Evolutionary conservation across 306 rosid genomes (phyloP), one percentile per base, ranked within the genome.

Genomic region (Casuarina glauca): DNA sequence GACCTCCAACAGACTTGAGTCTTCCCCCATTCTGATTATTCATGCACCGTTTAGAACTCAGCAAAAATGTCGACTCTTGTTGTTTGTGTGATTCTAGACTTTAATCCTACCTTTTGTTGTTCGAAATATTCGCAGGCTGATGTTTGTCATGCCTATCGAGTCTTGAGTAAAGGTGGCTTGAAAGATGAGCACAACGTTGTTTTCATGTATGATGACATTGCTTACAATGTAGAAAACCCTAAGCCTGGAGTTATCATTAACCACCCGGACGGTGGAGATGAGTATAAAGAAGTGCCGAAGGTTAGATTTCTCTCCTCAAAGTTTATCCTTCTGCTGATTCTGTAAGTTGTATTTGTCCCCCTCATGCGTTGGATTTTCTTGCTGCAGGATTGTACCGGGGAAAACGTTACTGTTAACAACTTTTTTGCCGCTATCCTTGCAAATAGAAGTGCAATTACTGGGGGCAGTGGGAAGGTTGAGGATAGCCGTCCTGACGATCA

Each of bases 171-270:
- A 78, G 94, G 93, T 36, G 99, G 99, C 3, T 72, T 96, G 81
- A 96, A 90, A 82, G 99, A 96, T 52, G 99, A 96, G 72, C 93
- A 96, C 74, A 93, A 93, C n/a, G 41, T 96, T n/a, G 99, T 96
- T 42, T 93, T 96, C 84, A 90, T 96, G 99, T 96, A 91, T 53
- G 97, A 96, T 80, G 98, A 96, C 83, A 91, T 96, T 64, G 98
- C 99, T 77, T 84, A 3, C 51, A 74, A 91, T 68, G 82, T 54
- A 60, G 96, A 96, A 78, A 96, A 96, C 81, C 99, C 99, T 4
- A 90, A 96, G 87, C 91, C 87, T 19, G 99, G 98, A 42, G 84
- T 91, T 75, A 93, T 96, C 79, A 96, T 96, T 60, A 96, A 93
- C 84, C 90, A 84, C 62, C 99, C 99, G 4, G 74, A 91, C 51